Percentiles rank a stretch among this genome's conserved stretches.
These are phyloP conservation scores for Cladophialophora immunda DNA, from an alignment of 2,329 filamentous ascomycete species.

Conservation along the genomic window DNA sequence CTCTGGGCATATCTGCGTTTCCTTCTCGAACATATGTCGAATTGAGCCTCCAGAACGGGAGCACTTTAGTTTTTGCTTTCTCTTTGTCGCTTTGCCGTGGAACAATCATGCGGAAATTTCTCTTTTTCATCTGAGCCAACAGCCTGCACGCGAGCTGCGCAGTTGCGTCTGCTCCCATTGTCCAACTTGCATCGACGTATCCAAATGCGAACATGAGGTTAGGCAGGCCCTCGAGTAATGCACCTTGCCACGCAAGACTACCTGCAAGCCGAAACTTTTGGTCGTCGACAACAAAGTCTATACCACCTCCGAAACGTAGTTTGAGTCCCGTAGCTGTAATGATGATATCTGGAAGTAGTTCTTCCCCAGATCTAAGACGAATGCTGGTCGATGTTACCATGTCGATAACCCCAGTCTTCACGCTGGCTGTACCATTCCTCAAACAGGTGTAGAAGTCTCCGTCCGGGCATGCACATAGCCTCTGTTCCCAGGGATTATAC, in stretches of 20 bases:
- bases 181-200: constrained; percentile 55
- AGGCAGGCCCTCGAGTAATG: constrained; percentile 26
- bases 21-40: constrained; percentile 51
- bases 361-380: constrained; percentile 53
- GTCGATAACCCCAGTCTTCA: constrained; percentile 65
- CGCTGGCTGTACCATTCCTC: constrained; percentile 57
- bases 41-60: constrained; percentile 43
- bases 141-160: constrained; percentile 49
- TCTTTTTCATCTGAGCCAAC: constrained; percentile 38
- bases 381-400: constrained; percentile 60
- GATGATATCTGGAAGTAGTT: constrained; percentile 51
- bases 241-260: constrained; percentile 44
- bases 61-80: too few relatives aligned
- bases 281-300: constrained; percentile 48
- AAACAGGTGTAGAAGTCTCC: constrained; percentile 66
- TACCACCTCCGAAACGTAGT: constrained; percentile 49
- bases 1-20: constrained; percentile 47
- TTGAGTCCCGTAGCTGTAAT: constrained; percentile 54
- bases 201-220: constrained; percentile 52
- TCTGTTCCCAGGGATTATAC: constrained; percentile 76
- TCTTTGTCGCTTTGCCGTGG: not conserved
- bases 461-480: constrained; percentile 74
- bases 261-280: constrained; percentile 41
- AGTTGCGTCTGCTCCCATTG: constrained; percentile 53
- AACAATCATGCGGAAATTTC: not conserved